phyloP scores from a whole-genome alignment of 2,329 filamentous ascomycete species.

The Akanthomyces muscarius region DNA sequence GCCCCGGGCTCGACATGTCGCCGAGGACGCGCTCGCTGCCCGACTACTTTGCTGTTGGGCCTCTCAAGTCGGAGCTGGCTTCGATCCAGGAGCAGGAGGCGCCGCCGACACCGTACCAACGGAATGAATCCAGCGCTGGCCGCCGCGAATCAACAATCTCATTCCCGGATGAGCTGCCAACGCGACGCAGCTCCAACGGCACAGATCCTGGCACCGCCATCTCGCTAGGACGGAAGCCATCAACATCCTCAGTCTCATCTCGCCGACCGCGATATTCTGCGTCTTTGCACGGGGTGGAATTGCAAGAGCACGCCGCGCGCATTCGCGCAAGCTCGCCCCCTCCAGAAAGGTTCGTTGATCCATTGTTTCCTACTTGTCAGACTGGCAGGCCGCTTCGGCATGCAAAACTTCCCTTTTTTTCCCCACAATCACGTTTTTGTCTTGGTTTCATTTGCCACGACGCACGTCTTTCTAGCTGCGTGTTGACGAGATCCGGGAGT shows the following conservation, averaged over 20 bases:
- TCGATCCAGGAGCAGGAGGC: slow-evolving; percentile 21
- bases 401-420: slow-evolving; percentile 15
- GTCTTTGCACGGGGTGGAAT: slow-evolving; percentile 46
- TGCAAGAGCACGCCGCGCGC: slow-evolving; percentile 39
- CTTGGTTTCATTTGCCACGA: slow-evolving; percentile 3
- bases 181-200: slow-evolving; percentile 25
- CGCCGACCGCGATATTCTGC: slow-evolving; percentile 40
- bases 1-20: slow-evolving; percentile 42
- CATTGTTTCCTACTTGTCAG: slow-evolving; percentile 8
- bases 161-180: slow-evolving; percentile 32
- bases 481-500: slow-evolving; percentile 8
- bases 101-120: background rate
- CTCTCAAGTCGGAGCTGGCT: slow-evolving; percentile 15
- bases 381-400: background rate
- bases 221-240: slow-evolving; percentile 40
- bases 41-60: slow-evolving; percentile 26
- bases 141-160: slow-evolving; percentile 32
- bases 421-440: background rate
- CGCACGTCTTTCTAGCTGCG: background rate
- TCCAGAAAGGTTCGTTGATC: slow-evolving; percentile 42
- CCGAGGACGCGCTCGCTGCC: slow-evolving; percentile 32
- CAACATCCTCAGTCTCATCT: slow-evolving; percentile 46
- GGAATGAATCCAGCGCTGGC: slow-evolving; percentile 13
- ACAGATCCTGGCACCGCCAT: slow-evolving; percentile 26
- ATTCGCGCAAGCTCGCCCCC: slow-evolving; percentile 46